phyloP scores from a whole-genome alignment of 306 rosid genomes.

The Vigna radiata region DNA sequence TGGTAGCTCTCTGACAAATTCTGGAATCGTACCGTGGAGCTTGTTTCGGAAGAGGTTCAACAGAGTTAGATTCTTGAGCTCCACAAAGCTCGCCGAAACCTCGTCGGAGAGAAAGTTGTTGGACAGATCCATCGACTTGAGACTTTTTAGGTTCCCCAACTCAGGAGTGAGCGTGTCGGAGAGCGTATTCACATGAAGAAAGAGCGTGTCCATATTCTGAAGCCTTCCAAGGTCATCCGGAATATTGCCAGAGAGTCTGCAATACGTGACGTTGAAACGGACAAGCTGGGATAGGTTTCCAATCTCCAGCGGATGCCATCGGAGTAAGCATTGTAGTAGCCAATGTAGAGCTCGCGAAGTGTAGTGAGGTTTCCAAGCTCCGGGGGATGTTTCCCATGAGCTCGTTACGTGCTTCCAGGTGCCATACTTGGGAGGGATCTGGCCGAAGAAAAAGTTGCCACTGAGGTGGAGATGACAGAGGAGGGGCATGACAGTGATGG shows the following conservation, averaged over 20 bases:
- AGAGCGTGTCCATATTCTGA: conserved; percentile 76
- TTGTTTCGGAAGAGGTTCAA: conserved; percentile 81
- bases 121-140: conserved; percentile 90
- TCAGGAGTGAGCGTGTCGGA: conserved; percentile 72
- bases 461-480: conserved; percentile 92
- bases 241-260: conserved; percentile 76
- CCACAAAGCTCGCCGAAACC: conserved; percentile 67
- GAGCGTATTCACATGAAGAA: conserved; percentile 89
- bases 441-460: conserved; percentile 75
- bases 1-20: conserved; percentile 79
- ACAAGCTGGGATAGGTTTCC: conserved; percentile 74
- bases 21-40: conserved; percentile 94
- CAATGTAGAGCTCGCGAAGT: conserved; percentile 82
- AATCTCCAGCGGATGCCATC: conserved; percentile 75
- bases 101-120: conserved; percentile 77
- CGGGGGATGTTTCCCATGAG: conserved; percentile 70
- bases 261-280: conserved; percentile 84
- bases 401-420: conserved; percentile 65
- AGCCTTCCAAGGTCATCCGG: conserved; percentile 75
- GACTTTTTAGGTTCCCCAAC: conserved; percentile 66
- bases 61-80: conserved; percentile 77
- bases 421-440: conserved; percentile 74
- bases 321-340: conserved; percentile 71
- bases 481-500: conserved; percentile 55
- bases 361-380: conserved; percentile 73